These are phyloP conservation scores for Nannizziopsis arthrosporioides DNA, from an alignment of 2,329 filamentous ascomycete genomes.

Conservation along the genomic window DNA sequence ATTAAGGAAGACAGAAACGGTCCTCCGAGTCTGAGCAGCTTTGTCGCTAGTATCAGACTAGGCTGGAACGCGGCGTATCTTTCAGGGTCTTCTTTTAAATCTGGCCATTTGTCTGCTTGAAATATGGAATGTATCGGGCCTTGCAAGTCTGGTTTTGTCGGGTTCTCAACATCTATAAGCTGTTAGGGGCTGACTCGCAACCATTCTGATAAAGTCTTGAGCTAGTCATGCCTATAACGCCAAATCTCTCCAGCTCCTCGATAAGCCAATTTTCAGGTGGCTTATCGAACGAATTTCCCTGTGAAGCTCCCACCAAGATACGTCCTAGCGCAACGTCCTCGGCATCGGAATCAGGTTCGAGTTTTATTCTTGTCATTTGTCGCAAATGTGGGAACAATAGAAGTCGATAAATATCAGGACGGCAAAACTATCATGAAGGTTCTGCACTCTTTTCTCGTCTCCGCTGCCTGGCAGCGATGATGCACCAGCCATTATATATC, in stretches of 20 bases:
- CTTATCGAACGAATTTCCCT: constrained; percentile 9
- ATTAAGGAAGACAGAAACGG: constrained; percentile 10
- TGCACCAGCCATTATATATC: too few relatives aligned
- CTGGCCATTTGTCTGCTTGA: constrained; percentile 6
- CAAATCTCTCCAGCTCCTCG: constrained; percentile 7
- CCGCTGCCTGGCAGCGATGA: too few relatives aligned
- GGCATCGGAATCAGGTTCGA: not conserved
- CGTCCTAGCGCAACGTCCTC: not conserved
- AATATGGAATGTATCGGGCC: constrained; percentile 9
- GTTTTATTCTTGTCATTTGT: not conserved
- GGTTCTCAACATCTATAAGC: constrained; percentile 1
- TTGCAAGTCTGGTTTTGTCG: constrained; percentile 4
- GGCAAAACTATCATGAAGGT: too few relatives aligned
- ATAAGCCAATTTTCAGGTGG: constrained; percentile 8
- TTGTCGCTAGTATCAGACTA: constrained; percentile 9
- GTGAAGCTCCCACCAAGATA: constrained; percentile 6
- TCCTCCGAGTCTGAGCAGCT: constrained; percentile 7
- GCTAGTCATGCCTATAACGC: constrained; percentile 4
- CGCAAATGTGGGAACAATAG: too few relatives aligned
- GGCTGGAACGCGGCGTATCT: constrained; percentile 8
- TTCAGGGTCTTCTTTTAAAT: not conserved
- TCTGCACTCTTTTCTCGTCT: too few relatives aligned
- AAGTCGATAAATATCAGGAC: too few relatives aligned
- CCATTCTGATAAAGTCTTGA: not conserved
- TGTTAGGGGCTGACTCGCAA: not conserved